Percentiles rank a stretch among this genome's conserved stretches.
Evolutionary conservation across 177 flowering plant species (phyloP).

Genomic region (Telopea speciosissima): DNA sequence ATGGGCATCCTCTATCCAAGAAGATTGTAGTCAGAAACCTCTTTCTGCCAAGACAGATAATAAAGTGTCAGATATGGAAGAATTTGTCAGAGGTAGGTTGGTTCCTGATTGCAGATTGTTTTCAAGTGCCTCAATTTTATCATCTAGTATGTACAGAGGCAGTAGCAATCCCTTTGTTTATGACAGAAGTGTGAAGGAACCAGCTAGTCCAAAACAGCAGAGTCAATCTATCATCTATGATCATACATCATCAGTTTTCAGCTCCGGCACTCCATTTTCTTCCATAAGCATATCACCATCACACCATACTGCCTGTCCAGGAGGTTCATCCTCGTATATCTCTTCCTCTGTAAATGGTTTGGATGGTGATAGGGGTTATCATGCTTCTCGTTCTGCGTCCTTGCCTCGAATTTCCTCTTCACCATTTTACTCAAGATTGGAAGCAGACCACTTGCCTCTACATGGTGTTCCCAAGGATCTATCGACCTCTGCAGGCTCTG

Average conservation of each 20-base stretch:
- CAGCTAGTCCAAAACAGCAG: conserved; percentile 7
- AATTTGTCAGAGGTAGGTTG: conserved; percentile 8
- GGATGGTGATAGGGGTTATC: conserved; percentile 19
- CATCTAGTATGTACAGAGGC: conserved; percentile 18
- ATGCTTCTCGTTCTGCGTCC: conserved; percentile 23
- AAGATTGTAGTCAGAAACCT: conserved; percentile 10
- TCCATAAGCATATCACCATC: conserved; percentile 19
- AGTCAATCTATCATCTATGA: conserved; percentile 14
- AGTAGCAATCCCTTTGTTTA: conserved; percentile 14
- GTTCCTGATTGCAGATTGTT: conserved; percentile 22
- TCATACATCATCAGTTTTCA: conserved; percentile 15
- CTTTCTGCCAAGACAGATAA: conserved; percentile 4
- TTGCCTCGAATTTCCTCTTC: conserved; percentile 27
- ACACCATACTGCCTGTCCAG: conserved; percentile 11
- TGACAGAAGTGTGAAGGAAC: conserved; percentile 15
- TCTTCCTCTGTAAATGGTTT: conserved; percentile 21
- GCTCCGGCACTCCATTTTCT: conserved; percentile 14
- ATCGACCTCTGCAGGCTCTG: conserved; percentile 18
- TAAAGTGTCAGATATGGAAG: conserved; percentile 4
- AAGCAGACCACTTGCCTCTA: conserved; percentile 12
- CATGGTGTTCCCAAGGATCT: conserved; percentile 9
- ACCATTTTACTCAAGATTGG: conserved; percentile 26
- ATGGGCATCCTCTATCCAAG: conserved; percentile 8
- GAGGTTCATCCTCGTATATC: conserved; percentile 19
- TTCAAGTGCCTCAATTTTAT: conserved; percentile 22